Conservation (phyloP, 352 stramenopile species). For the Phytophthora foliorum region DNA sequence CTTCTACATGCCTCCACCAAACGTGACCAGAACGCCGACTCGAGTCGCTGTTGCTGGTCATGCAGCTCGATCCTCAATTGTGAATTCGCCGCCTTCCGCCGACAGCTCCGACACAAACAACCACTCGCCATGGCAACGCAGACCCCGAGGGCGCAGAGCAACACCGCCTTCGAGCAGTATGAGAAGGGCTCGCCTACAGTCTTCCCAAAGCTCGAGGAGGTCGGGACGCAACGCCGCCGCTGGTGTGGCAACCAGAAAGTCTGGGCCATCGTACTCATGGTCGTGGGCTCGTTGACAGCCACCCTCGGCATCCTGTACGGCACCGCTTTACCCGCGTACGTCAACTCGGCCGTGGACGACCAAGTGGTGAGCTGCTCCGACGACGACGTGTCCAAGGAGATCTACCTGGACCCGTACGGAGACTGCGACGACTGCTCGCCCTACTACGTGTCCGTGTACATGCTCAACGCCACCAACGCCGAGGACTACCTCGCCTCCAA, state of each 20-base stretch:
- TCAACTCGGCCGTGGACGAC: constrained; percentile 56
- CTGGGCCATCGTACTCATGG: constrained; percentile 45
- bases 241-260: constrained; percentile 50
- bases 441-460: constrained; percentile 73
- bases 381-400: constrained; percentile 46
- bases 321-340: constrained; percentile 58
- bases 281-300: constrained; percentile 46
- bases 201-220: constrained; percentile 42
- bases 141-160: constrained; percentile 33
- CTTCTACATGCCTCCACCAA: constrained; percentile 23
- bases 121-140: constrained; percentile 17
- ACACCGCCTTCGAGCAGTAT: constrained; percentile 33
- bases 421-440: constrained; percentile 83
- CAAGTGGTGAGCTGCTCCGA: constrained; percentile 52
- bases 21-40: constrained; percentile 15
- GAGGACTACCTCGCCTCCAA: constrained; percentile 60
- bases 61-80: constrained; percentile 27
- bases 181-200: constrained; percentile 34
- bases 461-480: constrained; percentile 86
- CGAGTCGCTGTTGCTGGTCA: constrained; percentile 1
- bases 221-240: constrained; percentile 11
- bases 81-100: constrained; percentile 20
- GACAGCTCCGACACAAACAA: neutral
- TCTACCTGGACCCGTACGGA: constrained; percentile 67
- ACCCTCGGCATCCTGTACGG: constrained; percentile 65